Conservation (phyloP, 2,329 filamentous ascomycete genomes). For the Hypoxylon sp. region DNA sequence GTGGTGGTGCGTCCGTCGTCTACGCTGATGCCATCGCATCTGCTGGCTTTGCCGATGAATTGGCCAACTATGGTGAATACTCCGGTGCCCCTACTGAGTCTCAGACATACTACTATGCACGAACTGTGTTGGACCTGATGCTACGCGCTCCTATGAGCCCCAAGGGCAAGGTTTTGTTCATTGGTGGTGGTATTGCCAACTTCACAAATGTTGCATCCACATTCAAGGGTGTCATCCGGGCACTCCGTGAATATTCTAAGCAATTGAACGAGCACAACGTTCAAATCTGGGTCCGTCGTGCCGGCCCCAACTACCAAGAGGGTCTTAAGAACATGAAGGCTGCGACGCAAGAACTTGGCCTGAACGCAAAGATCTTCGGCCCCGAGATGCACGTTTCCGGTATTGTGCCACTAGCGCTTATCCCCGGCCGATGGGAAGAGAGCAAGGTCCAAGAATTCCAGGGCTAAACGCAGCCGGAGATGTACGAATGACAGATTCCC, state of each 20-base stretch:
- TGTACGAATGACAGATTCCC: slow-evolving; percentile 30
- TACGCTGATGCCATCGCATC: slow-evolving; percentile 99
- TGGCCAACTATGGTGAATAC: slow-evolving; percentile 99
- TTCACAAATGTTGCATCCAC: slow-evolving; percentile 99
- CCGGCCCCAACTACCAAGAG: slow-evolving; percentile 99
- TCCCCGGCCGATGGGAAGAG: slow-evolving; percentile 75
- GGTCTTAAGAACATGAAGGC: slow-evolving; percentile 99
- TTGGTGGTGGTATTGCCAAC: slow-evolving; percentile 99
- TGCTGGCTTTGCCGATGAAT: slow-evolving; percentile 92
- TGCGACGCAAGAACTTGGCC: slow-evolving; percentile 91
- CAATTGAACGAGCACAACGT: slow-evolving; percentile 95
- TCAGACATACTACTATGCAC: slow-evolving; percentile 99
- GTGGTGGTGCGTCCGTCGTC: slow-evolving; percentile 99
- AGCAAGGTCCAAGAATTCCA: slow-evolving; percentile 74
- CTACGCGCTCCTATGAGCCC: slow-evolving; percentile 87
- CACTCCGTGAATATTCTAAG: slow-evolving; percentile 89
- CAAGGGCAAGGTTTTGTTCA: slow-evolving; percentile 99
- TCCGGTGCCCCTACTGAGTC: slow-evolving; percentile 98
- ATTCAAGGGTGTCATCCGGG: slow-evolving; percentile 99
- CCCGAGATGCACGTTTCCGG: slow-evolving; percentile 96
- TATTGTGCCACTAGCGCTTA: slow-evolving; percentile 92
- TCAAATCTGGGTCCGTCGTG: slow-evolving; percentile 93
- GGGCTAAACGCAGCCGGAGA: slow-evolving; percentile 58
- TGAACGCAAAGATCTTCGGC: slow-evolving; percentile 76
- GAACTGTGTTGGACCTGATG: slow-evolving; percentile 97